phyloP scores from a whole-genome alignment of 768 basidiomycete species.

The Rhizopogon vulgaris region DNA sequence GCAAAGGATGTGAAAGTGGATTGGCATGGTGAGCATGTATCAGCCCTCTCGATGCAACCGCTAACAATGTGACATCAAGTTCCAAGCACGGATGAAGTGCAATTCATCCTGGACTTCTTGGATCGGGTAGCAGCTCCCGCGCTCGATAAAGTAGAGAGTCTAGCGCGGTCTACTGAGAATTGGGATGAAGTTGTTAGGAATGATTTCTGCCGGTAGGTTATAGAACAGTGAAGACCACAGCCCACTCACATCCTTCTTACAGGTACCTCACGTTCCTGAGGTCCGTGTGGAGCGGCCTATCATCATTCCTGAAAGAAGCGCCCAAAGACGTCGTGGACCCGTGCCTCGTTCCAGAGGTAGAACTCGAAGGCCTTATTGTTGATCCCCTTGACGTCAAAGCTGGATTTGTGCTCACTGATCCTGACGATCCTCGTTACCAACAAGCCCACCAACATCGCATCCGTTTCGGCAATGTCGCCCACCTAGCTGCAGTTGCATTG shows the following conservation, averaged over 20 bases:
- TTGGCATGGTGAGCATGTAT: slow-evolving; percentile 67
- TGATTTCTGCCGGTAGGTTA: slow-evolving; percentile 73
- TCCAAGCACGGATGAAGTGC: slow-evolving; percentile 53
- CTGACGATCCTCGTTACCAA: slow-evolving; percentile 69
- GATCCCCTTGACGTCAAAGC: slow-evolving; percentile 61
- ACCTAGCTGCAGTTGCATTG: slow-evolving; percentile 59
- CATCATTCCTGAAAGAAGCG: slow-evolving; percentile 58
- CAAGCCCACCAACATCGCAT: slow-evolving; percentile 48
- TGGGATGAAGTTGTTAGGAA: slow-evolving; percentile 69
- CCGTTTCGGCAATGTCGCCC: slow-evolving; percentile 63
- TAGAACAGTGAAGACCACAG: not conserved
- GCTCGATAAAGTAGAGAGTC: slow-evolving; percentile 57
- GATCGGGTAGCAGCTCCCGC: slow-evolving; percentile 61
- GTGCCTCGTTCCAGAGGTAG: slow-evolving; percentile 54
- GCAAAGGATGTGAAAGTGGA: slow-evolving; percentile 74
- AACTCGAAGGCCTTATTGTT: slow-evolving; percentile 67
- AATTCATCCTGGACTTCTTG: slow-evolving; percentile 74
- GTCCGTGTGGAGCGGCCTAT: slow-evolving; percentile 73
- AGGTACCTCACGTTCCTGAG: slow-evolving; percentile 67
- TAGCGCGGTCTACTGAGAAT: slow-evolving; percentile 41
- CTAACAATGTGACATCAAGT: slow-evolving; percentile 17
- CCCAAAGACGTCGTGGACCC: slow-evolving; percentile 51
- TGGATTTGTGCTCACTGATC: slow-evolving; percentile 69
- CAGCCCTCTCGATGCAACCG: not conserved
- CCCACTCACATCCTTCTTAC: slow-evolving; percentile 3